A percentile compares a stretch with the other conserved stretches of the same genome.
These are phyloP conservation scores for Ophiostoma fasciatum DNA, from an alignment of 2,329 filamentous ascomycete genomes.

Conservation along the genomic window DNA sequence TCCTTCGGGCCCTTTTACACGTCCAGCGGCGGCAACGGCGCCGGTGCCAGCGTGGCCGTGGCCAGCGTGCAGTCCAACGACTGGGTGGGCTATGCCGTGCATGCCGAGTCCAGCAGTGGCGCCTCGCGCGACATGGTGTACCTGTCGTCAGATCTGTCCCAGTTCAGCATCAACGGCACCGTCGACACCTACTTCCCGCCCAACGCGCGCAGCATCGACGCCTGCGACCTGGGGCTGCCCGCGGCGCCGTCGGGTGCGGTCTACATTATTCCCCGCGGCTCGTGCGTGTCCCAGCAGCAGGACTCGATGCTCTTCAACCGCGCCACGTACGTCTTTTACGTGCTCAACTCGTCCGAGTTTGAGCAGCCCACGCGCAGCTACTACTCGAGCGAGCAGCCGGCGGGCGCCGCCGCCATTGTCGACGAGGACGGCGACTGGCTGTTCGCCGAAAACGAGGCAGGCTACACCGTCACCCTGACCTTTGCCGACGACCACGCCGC, in stretches of 20 bases:
- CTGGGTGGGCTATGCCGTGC: not conserved
- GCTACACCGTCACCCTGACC: slow-evolving; percentile 1
- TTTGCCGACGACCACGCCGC: slow-evolving; percentile 3
- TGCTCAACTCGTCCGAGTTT: slow-evolving; percentile 1
- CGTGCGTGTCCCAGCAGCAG: too few relatives aligned
- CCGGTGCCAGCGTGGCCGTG: not conserved
- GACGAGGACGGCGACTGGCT: slow-evolving; percentile 5
- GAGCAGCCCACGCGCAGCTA: not conserved
- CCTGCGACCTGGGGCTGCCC: too few relatives aligned
- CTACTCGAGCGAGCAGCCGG: slow-evolving; percentile 1
- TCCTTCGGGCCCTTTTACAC: slow-evolving; percentile 14
- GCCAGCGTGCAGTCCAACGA: not conserved
- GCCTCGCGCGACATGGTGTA: slow-evolving; percentile 4
- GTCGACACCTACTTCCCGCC: not conserved
- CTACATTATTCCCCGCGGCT: too few relatives aligned
- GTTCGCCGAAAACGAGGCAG: not conserved
- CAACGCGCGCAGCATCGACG: not conserved
- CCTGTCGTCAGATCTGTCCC: not conserved
- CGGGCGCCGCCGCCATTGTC: slow-evolving; percentile 14
- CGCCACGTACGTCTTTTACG: slow-evolving; percentile 1
- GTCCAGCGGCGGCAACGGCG: slow-evolving; percentile 6
- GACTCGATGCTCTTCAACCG: not conserved
- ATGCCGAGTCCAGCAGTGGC: slow-evolving; percentile 5
- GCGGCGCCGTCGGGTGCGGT: too few relatives aligned
- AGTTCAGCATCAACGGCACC: slow-evolving; percentile 3